Conservation (phyloP, 2,329 filamentous ascomycete genomes). For the Rasamsonia emersonii region DNA sequence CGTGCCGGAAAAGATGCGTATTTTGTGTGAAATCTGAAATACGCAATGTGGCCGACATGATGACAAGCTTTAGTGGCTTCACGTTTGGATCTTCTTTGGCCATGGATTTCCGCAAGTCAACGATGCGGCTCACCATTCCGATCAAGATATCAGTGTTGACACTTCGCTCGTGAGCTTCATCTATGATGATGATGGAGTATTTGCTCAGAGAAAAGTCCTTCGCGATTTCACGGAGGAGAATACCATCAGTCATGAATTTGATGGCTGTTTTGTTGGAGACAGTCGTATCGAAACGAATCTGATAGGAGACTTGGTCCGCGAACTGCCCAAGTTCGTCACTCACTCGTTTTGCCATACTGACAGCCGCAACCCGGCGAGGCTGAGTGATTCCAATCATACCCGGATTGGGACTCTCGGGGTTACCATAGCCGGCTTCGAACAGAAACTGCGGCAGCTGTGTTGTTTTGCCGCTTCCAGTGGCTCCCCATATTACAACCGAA, state of each 20-base stretch:
- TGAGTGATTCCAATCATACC: slow-evolving; percentile 95
- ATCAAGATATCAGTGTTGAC: slow-evolving; percentile 98
- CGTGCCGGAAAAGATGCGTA: slow-evolving; percentile 61
- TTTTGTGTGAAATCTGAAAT: slow-evolving; percentile 89
- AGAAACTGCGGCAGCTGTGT: slow-evolving; percentile 96
- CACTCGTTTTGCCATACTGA: slow-evolving; percentile 93
- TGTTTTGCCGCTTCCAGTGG: slow-evolving; percentile 94
- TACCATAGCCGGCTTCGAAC: slow-evolving; percentile 86
- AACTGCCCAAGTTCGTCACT: slow-evolving; percentile 72
- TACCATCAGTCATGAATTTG: slow-evolving; percentile 99
- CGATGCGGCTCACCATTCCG: slow-evolving; percentile 88
- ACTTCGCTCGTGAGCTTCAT: slow-evolving; percentile 94
- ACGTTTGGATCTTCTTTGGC: slow-evolving; percentile 60
- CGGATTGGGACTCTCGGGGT: slow-evolving; percentile 65
- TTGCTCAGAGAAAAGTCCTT: slow-evolving; percentile 81
- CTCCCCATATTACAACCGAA: slow-evolving; percentile 83
- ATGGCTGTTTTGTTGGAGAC: slow-evolving; percentile 72
- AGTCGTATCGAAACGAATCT: slow-evolving; percentile 89
- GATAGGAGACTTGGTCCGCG: slow-evolving; percentile 74
- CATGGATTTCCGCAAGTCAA: slow-evolving; percentile 71
- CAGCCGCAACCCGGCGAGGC: slow-evolving; percentile 85
- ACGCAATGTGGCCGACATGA: slow-evolving; percentile 94
- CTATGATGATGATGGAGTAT: slow-evolving; percentile 89
- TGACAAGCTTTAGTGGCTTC: slow-evolving; percentile 80
- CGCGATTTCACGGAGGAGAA: slow-evolving; percentile 81